phyloP scores from a whole-genome alignment of 2,329 filamentous ascomycete genomes.

The Fusarium domesticum region DNA sequence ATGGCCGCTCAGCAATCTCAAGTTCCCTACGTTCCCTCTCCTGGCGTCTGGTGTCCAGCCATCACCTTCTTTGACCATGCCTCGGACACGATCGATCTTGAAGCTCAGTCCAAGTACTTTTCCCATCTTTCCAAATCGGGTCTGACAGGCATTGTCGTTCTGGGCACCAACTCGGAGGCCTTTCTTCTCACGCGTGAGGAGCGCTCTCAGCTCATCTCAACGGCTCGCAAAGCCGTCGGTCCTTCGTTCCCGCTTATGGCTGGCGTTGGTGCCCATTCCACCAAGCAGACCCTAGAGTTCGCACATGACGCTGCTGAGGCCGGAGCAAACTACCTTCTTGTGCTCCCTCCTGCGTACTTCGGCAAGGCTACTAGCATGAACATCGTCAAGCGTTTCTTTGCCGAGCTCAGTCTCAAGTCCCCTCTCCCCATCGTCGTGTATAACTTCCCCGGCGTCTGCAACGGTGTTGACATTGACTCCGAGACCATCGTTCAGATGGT shows the following conservation, averaged over 20 bases:
- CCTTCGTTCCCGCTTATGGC: conserved; percentile 84
- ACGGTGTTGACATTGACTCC: conserved; percentile 66
- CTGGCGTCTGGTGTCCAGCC: conserved; percentile 50
- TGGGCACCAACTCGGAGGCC: conserved; percentile 55
- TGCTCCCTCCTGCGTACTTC: conserved; percentile 64
- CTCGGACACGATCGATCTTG: conserved; percentile 47
- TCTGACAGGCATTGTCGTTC: conserved; percentile 50
- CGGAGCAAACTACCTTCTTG: conserved; percentile 59
- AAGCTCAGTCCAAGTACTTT: conserved; percentile 50
- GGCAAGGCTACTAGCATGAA: conserved; percentile 57
- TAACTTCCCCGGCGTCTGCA: conserved; percentile 67
- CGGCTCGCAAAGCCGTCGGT: conserved; percentile 72
- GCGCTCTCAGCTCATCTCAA: conserved; percentile 52
- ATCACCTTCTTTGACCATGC: conserved; percentile 52
- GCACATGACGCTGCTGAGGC: conserved; percentile 57
- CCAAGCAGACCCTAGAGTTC: conserved; percentile 59
- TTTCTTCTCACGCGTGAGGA: conserved; percentile 59
- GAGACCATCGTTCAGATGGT: conserved; percentile 47
- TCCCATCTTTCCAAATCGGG: conserved; percentile 48
- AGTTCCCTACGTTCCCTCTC: conserved; percentile 27
- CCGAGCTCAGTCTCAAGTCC: conserved; percentile 50
- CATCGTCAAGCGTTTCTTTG: conserved; percentile 59
- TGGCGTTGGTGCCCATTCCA: conserved; percentile 63
- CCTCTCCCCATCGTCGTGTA: conserved; percentile 61
- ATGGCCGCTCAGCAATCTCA: not conserved